Evolutionary conservation across 768 basidiomycete species (phyloP), one percentile per base, ranked within the genome.

Genomic region (Rhodocollybia butyracea): DNA sequence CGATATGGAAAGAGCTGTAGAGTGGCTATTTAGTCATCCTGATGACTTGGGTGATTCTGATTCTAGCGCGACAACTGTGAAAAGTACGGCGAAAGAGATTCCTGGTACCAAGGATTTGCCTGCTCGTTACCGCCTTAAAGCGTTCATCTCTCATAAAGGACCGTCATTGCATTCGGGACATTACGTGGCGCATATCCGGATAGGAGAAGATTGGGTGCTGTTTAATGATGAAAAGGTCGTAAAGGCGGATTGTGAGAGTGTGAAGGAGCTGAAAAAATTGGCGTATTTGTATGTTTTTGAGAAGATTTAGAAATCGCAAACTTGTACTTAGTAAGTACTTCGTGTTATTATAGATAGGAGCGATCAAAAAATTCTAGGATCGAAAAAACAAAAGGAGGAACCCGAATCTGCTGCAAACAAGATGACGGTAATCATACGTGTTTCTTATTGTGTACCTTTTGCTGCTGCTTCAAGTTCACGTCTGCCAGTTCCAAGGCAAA

Each of bases 151-250:
- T 47, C 96, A 99, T 76, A 98, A 97, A 64, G 95, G 96, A 0
- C 90, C 91, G 0, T 94, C 91, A 0, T 93, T 95, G 24, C 96
- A 98, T 66, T 96, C 93, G 0, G 95, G 89, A 0, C 95, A 94
- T 63, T 96, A 97, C 63, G 91, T 95, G 12, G 91, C 91, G 24
- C 91, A 95, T 64, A 78, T 92, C 29, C 74, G 79, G 51, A 43
- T 67, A 5, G 81, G 73, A 31, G 81, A 77, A 21, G 76, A 78
- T 10, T 96, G 96, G 93, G 88, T 95, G 54, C 68, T 98, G 63
- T 97, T 94, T 69, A 97, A 98, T 63, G 96, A 98, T 66, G 94
- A 95, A 73, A 96, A 94, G 73, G 94, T 95, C 3, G 94, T 97
- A 10, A 85, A 81, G 68, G 94, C 94, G 3, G 92, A 96, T 64